Conservation (phyloP, 108 stramenopile species). For the Skeletonema tropicum region DNA sequence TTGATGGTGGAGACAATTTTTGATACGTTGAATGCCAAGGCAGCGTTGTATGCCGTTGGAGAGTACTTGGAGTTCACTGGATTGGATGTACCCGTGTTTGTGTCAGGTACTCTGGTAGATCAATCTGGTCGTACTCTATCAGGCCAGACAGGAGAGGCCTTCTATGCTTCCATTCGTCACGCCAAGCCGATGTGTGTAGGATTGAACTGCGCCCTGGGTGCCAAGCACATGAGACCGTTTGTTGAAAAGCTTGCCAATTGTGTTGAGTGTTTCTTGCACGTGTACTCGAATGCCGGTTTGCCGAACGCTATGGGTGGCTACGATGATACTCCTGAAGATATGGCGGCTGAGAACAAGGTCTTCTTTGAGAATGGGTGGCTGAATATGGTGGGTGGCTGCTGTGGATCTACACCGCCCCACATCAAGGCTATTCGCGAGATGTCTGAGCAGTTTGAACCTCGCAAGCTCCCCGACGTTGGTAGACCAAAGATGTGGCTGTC, state of each 20-base stretch:
- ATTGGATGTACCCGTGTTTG: constrained; percentile 95
- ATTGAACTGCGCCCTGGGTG: constrained; percentile 98
- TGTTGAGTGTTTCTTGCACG: constrained; percentile 97
- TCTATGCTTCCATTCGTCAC: constrained; percentile 97
- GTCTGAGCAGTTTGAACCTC: constrained; percentile 66
- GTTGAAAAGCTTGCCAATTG: constrained; percentile 88
- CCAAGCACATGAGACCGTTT: constrained; percentile 96
- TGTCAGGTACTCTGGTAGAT: constrained; percentile 98
- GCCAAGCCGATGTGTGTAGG: constrained; percentile 98
- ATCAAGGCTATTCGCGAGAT: constrained; percentile 89
- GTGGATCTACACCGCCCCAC: constrained; percentile 96
- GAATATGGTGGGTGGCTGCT: constrained; percentile 99
- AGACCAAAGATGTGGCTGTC: constrained; percentile 96
- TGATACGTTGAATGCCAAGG: constrained; percentile 98
- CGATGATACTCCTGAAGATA: constrained; percentile 95
- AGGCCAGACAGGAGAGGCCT: constrained; percentile 98
- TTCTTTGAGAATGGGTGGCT: constrained; percentile 95
- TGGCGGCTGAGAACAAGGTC: constrained; percentile 90
- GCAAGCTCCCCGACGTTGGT: constrained; percentile 82
- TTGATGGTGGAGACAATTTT: constrained; percentile 99
- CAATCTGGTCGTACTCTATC: constrained; percentile 98
- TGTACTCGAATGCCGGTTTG: constrained; percentile 98
- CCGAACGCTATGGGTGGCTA: constrained; percentile 99
- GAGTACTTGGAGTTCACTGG: constrained; percentile 92
- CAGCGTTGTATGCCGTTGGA: constrained; percentile 93